Evolutionary conservation across 306 rosid species (phyloP).

Genomic region (Chamaecrista fasciculata): DNA sequence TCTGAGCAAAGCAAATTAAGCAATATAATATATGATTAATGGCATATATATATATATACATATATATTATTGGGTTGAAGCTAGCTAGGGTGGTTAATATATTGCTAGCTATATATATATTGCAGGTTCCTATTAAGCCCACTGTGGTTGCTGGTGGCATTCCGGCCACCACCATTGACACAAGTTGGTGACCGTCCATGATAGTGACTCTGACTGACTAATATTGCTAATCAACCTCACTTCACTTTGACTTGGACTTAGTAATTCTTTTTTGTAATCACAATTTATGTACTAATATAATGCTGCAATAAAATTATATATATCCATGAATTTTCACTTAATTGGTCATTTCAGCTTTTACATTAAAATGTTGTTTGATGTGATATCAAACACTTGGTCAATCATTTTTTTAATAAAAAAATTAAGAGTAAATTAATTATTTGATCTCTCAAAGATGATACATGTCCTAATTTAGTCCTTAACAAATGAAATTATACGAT

Average conservation of each 20-base stretch:
- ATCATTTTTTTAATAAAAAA: no score
- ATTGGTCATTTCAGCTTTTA: no score
- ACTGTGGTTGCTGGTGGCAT: constrained; percentile 2
- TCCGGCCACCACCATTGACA: constrained; percentile 5
- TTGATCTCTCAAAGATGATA: no score
- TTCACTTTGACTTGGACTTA: not conserved
- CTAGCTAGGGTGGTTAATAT: not conserved
- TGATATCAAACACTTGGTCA: no score
- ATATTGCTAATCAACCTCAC: not conserved
- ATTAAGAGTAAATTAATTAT: no score
- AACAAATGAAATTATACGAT: no score
- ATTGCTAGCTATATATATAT: not conserved
- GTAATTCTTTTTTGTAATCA: no score
- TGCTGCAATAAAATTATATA: no score
- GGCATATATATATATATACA: not conserved
- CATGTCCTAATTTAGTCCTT: no score
- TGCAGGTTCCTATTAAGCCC: not conserved
- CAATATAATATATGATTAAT: not conserved
- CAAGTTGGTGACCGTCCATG: constrained; percentile 24
- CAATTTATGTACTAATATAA: no score
- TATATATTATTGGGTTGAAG: not conserved
- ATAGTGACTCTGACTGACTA: not conserved
- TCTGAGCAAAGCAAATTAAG: not conserved
- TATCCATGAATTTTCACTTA: no score
- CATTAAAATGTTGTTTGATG: no score